phyloP scores from a whole-genome alignment of 208 protist species.

The Endotrypanum monterogeii region DNA sequence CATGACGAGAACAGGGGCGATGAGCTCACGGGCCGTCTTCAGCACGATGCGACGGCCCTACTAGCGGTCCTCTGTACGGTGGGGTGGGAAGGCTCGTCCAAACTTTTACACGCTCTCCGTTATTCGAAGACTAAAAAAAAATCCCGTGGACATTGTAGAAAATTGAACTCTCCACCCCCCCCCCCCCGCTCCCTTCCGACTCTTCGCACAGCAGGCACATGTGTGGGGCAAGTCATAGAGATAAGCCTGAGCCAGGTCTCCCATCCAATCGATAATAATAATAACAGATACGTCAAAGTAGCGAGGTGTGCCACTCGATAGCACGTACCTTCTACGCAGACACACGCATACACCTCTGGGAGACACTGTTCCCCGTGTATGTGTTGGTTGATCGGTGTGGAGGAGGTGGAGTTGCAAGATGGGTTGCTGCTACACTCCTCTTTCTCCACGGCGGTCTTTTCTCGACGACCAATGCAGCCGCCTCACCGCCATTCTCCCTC shows the following conservation, averaged over 20 bases:
- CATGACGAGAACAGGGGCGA: conserved; percentile 52
- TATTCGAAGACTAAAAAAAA: too few species aligned
- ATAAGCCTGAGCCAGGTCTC: not conserved
- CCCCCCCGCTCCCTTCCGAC: too few species aligned
- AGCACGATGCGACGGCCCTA: conserved; percentile 27
- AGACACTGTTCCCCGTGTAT: not conserved
- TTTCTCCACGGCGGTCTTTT: not conserved
- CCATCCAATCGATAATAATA: not conserved
- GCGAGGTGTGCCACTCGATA: not conserved
- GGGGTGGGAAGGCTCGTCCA: not conserved
- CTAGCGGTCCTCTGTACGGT: not conserved
- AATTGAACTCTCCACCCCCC: too few species aligned
- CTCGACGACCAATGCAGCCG: too few species aligned
- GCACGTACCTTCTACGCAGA: too few species aligned
- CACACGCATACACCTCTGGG: not conserved
- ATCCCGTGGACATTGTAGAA: too few species aligned
- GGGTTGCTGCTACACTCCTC: not conserved
- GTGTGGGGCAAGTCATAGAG: not conserved
- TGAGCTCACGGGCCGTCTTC: conserved; percentile 61
- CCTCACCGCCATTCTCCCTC: not conserved
- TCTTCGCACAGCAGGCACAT: too few species aligned
- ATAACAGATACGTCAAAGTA: not conserved
- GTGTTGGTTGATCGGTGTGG: too few species aligned
- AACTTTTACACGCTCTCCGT: too few species aligned
- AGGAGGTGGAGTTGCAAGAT: too few species aligned